Evolutionary conservation across 495 filamentous ascomycete species (phyloP), one percentile per base, ranked within the genome.

Genomic region (Mycothermus thermophilus): DNA sequence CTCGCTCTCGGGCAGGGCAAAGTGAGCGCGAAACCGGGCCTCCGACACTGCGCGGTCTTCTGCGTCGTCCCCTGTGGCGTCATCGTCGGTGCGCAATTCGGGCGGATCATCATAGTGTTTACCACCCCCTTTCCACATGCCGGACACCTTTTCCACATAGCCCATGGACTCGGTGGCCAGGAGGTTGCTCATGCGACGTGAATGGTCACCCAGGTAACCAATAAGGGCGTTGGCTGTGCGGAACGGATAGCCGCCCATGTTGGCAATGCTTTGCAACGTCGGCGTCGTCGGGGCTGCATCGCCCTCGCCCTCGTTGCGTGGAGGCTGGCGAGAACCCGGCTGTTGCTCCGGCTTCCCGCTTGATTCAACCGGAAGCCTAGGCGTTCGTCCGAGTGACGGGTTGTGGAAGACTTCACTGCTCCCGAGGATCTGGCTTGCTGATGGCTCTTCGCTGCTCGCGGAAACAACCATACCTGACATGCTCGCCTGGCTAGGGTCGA

Each of bases 61-160:
- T 23, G 80, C 78, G 32, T 75, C 67, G 17, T 73, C 67, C 15
- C 63, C 66, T n/a, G 50, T 44, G 11, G 71, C 69, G 19, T 66
- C 65, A 23, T 75, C 67, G 38, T 83, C 72, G 2, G 79, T 62
- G 26, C 75, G 59, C 16, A 83, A 59, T 24, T 74, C 80, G 48
- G 80, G 70, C 3, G 71, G 69, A 20, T 88, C 80, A 13, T 78
- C 72, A 45, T 95, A 97, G 55, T 97, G 90, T 47, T 75, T 81
- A 50, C 79, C 77, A 12, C 83, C 83, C 20, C 90, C 90, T 37
- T 83, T 78, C 80, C 90, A 92, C 83, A 96, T 96, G 24, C 85
- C 90, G 3, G 87, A 94, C 0, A 96, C 87, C 50, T 94, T 94
- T 46, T 93, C 88, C 19, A 94, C 76, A 52, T 97, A 97, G 12